phyloP scores from a whole-genome alignment of 768 basidiomycete genomes.

The Russula lepida region DNA sequence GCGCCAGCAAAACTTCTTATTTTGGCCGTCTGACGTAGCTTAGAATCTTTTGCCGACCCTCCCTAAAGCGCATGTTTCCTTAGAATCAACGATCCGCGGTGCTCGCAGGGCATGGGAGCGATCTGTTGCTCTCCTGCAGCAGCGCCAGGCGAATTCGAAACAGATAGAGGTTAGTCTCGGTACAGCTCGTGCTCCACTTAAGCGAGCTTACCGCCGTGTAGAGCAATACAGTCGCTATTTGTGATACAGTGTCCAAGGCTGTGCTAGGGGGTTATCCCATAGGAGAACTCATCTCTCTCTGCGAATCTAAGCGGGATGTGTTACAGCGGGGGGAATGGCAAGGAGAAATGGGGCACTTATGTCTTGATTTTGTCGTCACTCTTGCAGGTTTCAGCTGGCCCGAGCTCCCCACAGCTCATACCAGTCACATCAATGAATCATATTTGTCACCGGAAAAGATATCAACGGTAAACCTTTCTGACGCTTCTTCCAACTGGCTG shows the following conservation, averaged over 20 bases:
- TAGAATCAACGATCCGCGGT: slow-evolving; percentile 29
- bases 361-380: slow-evolving; percentile 27
- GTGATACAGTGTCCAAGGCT: neutral
- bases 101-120: slow-evolving; percentile 33
- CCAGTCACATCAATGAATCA: neutral
- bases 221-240: neutral
- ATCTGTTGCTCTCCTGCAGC: slow-evolving; percentile 29
- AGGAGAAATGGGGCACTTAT: slow-evolving; percentile 22
- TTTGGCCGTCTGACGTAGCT: slow-evolving; percentile 10
- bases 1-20: neutral
- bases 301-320: slow-evolving; percentile 27
- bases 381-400: slow-evolving; percentile 26
- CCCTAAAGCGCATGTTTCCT: slow-evolving; percentile 30
- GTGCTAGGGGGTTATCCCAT: neutral
- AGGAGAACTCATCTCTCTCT: slow-evolving; percentile 26
- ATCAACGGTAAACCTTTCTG: neutral
- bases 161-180: slow-evolving; percentile 22
- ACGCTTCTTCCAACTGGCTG: neutral
- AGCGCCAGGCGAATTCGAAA: slow-evolving; percentile 29
- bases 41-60: slow-evolving; percentile 27
- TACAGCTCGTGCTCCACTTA: neutral
- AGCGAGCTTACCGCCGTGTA: slow-evolving; percentile 11
- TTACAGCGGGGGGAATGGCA: slow-evolving; percentile 26
- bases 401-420: neutral
- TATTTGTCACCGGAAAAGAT: slow-evolving; percentile 2